Base-by-base conservation (phyloP, 495 filamentous ascomycete species). In the Bacidia gigantensis region DNA sequence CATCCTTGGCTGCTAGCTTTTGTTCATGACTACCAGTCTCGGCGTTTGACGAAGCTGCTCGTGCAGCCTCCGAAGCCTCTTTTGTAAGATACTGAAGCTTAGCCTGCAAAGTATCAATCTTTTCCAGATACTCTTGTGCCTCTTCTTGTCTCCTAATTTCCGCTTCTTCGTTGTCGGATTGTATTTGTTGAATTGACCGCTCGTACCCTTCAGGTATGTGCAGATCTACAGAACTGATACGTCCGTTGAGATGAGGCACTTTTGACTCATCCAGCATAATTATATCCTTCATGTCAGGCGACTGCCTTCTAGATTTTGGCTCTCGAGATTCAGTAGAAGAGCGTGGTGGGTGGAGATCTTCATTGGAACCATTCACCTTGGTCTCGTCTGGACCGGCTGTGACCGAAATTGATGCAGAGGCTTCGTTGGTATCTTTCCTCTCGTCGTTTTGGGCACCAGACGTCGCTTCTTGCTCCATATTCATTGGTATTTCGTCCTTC, bases 21-120 rank as follows among this genome's bases (percentile, higher is more conserved):
- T 81, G 86, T 49, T 94, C 86, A 3, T 68, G 26, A 55, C 78
- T 85, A 2, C 82, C 81, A 0, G 77, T 62, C 9, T 78, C 69
- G 1, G 83, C 78, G 17, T 73, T 70, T 3, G 74, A 66, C 2
- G 78, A 80, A 2, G 81, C 76, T 48, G 73, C 76, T 55, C 78
- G 77, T 3, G 89, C 82, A 0, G 82, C 72, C 25, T 87, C 84
- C 0, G 83, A 78, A 32, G 83, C 81, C 56, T 89, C 83, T 50
- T 80, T 82, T 2, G 89, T 81, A 3, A 97, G 73, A 62, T 90
- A 95, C 51, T 86, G 80, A 23, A 98, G 72, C 61, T 96, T 96
- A 5, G 86, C 79, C 63, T 95, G 85, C 10, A 98, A 71, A 18
- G 93, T 85, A 67, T 97, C 92, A 38, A 97, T 94, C 2, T 86